Percentiles rank a stretch among this genome's conserved stretches.
Conservation (phyloP, 2,329 filamentous ascomycete species). For the Fusarium stilboides region DNA sequence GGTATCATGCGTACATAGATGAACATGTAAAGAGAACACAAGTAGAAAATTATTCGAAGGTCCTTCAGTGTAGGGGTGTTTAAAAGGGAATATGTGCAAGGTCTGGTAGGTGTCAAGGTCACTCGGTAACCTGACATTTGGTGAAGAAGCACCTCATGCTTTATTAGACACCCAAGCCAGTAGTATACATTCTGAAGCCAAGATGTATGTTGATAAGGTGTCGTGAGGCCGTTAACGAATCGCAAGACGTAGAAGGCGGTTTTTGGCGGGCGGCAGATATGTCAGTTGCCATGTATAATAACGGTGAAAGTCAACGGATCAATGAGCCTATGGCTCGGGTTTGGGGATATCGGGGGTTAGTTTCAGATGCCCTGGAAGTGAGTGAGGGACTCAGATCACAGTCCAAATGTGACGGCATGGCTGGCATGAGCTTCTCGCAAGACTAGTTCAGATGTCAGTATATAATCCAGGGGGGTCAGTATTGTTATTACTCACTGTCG, state of each 20-base stretch:
- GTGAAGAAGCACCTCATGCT: constrained; percentile 17
- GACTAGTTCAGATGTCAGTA: constrained; percentile 45
- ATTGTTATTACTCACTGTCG: constrained; percentile 61
- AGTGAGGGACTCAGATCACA: constrained; percentile 39
- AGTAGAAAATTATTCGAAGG: constrained; percentile 31
- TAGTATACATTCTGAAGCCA: constrained; percentile 32
- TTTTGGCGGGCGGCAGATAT: constrained; percentile 10
- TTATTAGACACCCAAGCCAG: constrained; percentile 24
- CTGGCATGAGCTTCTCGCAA: constrained; percentile 57
- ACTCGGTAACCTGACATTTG: not conserved
- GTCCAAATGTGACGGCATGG: constrained; percentile 53
- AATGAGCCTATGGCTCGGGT: constrained; percentile 14
- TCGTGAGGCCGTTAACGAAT: constrained; percentile 42
- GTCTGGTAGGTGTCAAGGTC: constrained; percentile 7
- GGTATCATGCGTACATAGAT: constrained; percentile 46
- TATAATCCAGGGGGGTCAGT: not conserved
- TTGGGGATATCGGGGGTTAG: constrained; percentile 7
- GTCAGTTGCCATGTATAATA: constrained; percentile 32
- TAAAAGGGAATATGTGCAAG: constrained; percentile 23
- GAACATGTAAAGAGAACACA: constrained; percentile 42
- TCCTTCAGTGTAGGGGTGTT: constrained; percentile 10
- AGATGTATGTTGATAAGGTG: constrained; percentile 24
- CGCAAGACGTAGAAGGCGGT: constrained; percentile 29
- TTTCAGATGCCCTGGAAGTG: constrained; percentile 5
- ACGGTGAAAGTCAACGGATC: constrained; percentile 20